Percentiles rank a stretch among this genome's conserved stretches.
Conservation (phyloP, 345 rosid genomes). For the Citrus inodora region DNA sequence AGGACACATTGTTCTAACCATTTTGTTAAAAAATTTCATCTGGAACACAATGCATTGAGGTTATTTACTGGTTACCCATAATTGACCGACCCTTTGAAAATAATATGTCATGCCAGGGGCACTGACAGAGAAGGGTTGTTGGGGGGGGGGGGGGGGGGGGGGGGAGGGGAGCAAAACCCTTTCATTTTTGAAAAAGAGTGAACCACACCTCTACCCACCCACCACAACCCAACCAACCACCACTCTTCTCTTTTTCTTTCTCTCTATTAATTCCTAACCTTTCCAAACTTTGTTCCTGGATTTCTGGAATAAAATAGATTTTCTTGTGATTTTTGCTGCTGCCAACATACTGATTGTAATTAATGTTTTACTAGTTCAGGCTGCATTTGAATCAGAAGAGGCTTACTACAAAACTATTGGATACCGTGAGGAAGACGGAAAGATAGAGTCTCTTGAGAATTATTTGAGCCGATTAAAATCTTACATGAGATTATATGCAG, state of each 20-base stretch:
- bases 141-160: too few relatives aligned
- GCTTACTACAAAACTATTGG: conserved; percentile 57
- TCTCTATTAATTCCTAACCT: background rate
- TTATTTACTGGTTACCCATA: background rate
- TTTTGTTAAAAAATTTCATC: background rate
- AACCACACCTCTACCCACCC: too few relatives aligned
- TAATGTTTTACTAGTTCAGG: conserved; percentile 35
- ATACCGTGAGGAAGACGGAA: conserved; percentile 44
- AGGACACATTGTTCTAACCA: background rate
- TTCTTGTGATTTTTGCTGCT: background rate
- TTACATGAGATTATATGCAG: conserved; percentile 80
- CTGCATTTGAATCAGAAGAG: conserved; percentile 57
- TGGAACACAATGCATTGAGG: background rate
- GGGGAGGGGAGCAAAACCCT: background rate
- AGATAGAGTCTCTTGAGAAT: conserved; percentile 39
- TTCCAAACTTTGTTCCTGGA: background rate
- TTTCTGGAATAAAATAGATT: background rate
- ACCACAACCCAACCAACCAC: too few relatives aligned
- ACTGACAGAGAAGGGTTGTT: background rate
- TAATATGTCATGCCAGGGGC: background rate
- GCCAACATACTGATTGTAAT: conserved; percentile 6
- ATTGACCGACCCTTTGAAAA: background rate
- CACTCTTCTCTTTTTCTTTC: too few relatives aligned
- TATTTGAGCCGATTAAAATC: conserved; percentile 56
- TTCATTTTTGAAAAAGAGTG: background rate